Base-by-base conservation (phyloP, 441 rosid species). In the Erodium moschatum region DNA sequence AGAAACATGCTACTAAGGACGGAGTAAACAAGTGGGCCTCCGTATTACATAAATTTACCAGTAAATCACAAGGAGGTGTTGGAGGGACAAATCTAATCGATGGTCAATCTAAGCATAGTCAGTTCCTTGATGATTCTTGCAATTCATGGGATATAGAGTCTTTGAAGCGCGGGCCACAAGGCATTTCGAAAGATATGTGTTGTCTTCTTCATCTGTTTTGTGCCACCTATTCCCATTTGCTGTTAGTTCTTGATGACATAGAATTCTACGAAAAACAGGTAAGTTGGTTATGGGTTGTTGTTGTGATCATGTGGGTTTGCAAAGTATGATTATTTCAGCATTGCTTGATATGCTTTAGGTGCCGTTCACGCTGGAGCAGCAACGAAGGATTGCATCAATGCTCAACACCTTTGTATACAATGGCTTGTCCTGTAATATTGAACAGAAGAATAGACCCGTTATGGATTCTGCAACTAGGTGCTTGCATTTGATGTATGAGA, bases 191-290 rank as follows among this genome's bases (percentile, higher is more conserved):
- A 80, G 96, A 95, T 46, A 71, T 81, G 73, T 76, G 86, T 66
- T 91, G 87, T 70, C 81, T 92, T 69, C 96, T 95, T 80, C 94
- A 90, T 85, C 81, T 92, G 71, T 95, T 92, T 80, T 91, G 90
- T 82, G 92, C 96, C 24, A 75, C 89, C 74, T 95, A 95, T 78
- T 87, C 97, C 4, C 99, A 95, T 79, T 77, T 95, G 79, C 89
- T 95, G 40, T 82, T 95, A 75, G 91, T 95, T 77, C 99, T 95
- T 78, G 99, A 95, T 85, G 99, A 95, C 90, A 85, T 91, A 74
- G 97, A 95, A 77, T 95, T 91, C 82, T 95, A 92, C 73, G 97
- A 95, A 78, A 92, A 86, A 76, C 99, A 95, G 97, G 99, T 89
- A 85, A 67, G 31, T 58, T 63, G 54, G 27, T 73, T 67, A 61